Base-by-base conservation (phyloP, 2,329 filamentous ascomycete species). In the Colletotrichum cereale region DNA sequence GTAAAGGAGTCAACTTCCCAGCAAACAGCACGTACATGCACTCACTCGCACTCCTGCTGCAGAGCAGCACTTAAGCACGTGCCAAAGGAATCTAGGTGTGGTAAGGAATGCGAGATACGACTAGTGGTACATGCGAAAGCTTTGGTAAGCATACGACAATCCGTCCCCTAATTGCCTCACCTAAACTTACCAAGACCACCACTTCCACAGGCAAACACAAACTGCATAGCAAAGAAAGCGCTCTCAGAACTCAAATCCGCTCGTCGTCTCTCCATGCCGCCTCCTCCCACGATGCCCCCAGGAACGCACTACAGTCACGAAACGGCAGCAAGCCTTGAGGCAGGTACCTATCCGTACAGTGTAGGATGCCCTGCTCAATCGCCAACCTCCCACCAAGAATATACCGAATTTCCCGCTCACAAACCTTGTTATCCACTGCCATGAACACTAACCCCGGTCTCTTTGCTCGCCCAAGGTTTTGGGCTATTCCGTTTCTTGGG, bases 231-330 rank as follows among this genome's bases (percentile, higher is more conserved):
- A 42, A 42, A 53, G 26, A 42, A 42, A 53, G 26, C 31, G 21
- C 24, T 52, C 42, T 8, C 63, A 44, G 62, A 71, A 71, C 63
- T 67, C 57, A 67, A 71, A 62, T 50, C 26, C 36, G 7, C 21
- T 34, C 42, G 50, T 40, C 40, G 50, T 40, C 40, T 61, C 26
- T 58, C 50, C 58, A 48, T 58, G n/a, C 63, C 18, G 29, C 24
- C 56, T 62, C n/a, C 57, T 71, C 44, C 68, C 29, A 55, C 68
- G 65, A 63, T 71, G 52, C 29, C 65, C 68, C 68, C 48, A 58
- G 29, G 57, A 26, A 63, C n/a, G 21, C 31, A 47, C 21, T 47
- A 42, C 57, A 62, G 31, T 56, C 67, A 42, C 58, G 44, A 68
- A 71, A 63, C 58, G 44, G 31, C 48, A 55, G 53, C 65, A 71